phyloP scores from a whole-genome alignment of 176 grass and related monocot genomes.

The Ampelocalamus luodianensis region DNA sequence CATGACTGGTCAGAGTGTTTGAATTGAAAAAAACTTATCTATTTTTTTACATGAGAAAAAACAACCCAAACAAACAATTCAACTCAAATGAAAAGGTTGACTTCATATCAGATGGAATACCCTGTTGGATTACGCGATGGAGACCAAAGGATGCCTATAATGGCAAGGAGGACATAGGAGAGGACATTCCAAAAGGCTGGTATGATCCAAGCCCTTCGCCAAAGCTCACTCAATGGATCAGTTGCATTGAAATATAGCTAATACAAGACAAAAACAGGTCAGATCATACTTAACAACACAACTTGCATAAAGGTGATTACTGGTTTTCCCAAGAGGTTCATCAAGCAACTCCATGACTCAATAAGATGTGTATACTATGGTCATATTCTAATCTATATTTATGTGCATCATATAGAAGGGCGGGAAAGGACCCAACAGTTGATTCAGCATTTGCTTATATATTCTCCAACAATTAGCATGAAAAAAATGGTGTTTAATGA shows the following conservation, averaged over 20 bases:
- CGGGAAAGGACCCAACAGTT: neutral
- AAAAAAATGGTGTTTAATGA: conserved; percentile 6
- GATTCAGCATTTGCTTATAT: conserved; percentile 19
- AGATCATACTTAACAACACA: conserved; percentile 32
- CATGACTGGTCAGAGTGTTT: neutral
- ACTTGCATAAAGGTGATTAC: conserved; percentile 7
- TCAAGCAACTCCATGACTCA: conserved; percentile 20
- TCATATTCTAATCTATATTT: conserved; percentile 17
- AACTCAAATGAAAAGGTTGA: conserved; percentile 37
- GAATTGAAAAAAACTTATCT: neutral
- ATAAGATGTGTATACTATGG: neutral
- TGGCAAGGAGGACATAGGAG: conserved; percentile 76
- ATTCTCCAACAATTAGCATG: neutral
- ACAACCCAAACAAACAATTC: neutral
- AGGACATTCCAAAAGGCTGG: conserved; percentile 93
- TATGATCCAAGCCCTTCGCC: conserved; percentile 98
- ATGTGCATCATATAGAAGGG: conserved; percentile 8
- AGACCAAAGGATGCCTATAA: conserved; percentile 92
- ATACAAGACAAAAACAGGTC: conserved; percentile 41
- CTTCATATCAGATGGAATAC: conserved; percentile 39
- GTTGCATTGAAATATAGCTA: conserved; percentile 99
- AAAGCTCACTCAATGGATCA: conserved; percentile 96
- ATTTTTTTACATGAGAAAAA: conserved; percentile 6
- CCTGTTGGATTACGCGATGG: conserved; percentile 90
- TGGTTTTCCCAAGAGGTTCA: neutral